phyloP scores from a whole-genome alignment of 139 green algal species.

The Tetradesmus lagerheimii region DNA sequence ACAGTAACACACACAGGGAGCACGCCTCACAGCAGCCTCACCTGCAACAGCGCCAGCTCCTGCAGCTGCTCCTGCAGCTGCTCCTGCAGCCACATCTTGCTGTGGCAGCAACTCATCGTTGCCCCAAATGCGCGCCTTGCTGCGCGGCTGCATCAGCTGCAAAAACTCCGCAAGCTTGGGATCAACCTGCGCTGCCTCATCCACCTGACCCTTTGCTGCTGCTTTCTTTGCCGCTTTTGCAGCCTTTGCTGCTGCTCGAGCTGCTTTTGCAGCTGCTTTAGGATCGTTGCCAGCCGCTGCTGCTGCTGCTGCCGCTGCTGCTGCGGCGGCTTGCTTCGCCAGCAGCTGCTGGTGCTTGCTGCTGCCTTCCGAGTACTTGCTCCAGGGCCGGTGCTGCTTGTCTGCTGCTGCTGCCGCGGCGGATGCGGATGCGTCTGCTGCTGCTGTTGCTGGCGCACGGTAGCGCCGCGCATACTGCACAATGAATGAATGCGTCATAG shows the following conservation, averaged over 20 bases:
- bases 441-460: conserved; percentile 5
- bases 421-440: conserved; percentile 9
- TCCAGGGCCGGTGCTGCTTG: conserved; percentile 81
- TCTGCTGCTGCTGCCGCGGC: conserved; percentile 21
- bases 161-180: conserved; percentile 94
- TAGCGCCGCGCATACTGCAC: conserved; percentile 44
- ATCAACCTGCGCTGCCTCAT: conserved; percentile 55
- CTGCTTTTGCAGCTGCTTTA: conserved; percentile 39
- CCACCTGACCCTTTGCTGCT: conserved; percentile 4
- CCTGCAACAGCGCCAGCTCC: neutral
- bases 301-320: neutral
- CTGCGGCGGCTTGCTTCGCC: conserved; percentile 21
- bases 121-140: conserved; percentile 83
- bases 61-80: conserved; percentile 20
- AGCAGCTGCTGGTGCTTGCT: conserved; percentile 50
- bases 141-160: conserved; percentile 88
- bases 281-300: conserved; percentile 49
- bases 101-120: conserved; percentile 85
- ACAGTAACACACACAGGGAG: no score
- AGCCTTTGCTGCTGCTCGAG: conserved; percentile 38
- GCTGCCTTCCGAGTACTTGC: conserved; percentile 87
- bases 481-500: neutral
- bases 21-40: no score
- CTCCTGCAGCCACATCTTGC: neutral
- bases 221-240: conserved; percentile 50